Evolutionary conservation across 768 basidiomycete genomes (phyloP), one percentile per base, ranked within the genome.

Genomic region (Kwoniella pini): DNA sequence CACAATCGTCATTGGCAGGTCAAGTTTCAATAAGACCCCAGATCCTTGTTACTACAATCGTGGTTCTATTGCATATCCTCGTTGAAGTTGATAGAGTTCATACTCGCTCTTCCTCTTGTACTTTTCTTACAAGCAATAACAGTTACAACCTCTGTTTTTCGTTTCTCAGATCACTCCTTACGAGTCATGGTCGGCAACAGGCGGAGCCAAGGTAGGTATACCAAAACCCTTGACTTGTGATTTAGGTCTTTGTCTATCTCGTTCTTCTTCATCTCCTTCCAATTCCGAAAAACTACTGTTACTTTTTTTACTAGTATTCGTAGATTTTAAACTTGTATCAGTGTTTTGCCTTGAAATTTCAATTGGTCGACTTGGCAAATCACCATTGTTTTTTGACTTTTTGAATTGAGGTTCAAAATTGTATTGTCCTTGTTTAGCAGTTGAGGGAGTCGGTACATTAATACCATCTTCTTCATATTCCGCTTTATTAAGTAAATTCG

Each of bases 151-250:
- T n/a, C n/a, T n/a, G n/a, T n/a, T n/a, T n/a, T n/a, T n/a, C n/a
- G n/a, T n/a, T n/a, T n/a, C n/a, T n/a, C n/a, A n/a, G n/a, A n/a
- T n/a, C n/a, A n/a, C n/a, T n/a, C n/a, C n/a, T n/a, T n/a, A n/a
- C n/a, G n/a, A n/a, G n/a, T n/a, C n/a, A n/a, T n/a, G n/a, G n/a
- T n/a, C n/a, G n/a, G n/a, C n/a, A n/a, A 33, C 31, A 27, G 48
- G 28, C 15, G 48, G 28, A 33, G 48, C 48, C 21, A 50, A 50
- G n/a, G 6, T 31, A 30, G 46, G 21, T 27, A 49, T 39, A 13
- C 54, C 60, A 51, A 55, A 63, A 13, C 55, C 55, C 33, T 43
- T 52, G 13, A 51, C 39, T 21, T 62, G 48, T 10, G 39, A 40
- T 21, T 49, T 56, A 0, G 54, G 53, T 49, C 53, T 54, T 42